Base-by-base conservation (phyloP, 345 rosid genomes). In the Eucalyptus camaldulensis region DNA sequence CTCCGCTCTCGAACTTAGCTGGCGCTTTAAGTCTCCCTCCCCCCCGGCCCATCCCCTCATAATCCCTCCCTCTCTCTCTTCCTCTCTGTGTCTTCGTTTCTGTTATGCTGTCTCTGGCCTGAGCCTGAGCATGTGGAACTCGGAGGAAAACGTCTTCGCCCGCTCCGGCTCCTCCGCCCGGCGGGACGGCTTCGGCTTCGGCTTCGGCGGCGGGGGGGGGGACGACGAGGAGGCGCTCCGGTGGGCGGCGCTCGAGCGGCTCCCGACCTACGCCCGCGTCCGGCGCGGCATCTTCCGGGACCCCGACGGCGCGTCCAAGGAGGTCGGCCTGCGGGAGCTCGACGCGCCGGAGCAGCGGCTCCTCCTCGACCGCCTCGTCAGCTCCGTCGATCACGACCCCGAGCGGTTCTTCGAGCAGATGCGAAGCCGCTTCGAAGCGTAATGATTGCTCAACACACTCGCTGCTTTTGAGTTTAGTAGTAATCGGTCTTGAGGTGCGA, bases 231-330 rank as follows among this genome's bases (percentile, higher is more conserved):
- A 96, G 93, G 97, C 95, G 86, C 95, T 97, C 8, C 96, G 94
- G 31, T 97, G 98, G 99, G 99, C 96, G 29, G 99, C 98, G 88
- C 88, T 98, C 65, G 97, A 98, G 94, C 93, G 99, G 49, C 91
- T 98, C 62, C 99, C 99, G 10, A 97, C 99, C 29, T 95, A 96
- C 88, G 83, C 92, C 7, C 91, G 99, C 14, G 96, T 92, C 31
- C 95, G 99, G 22, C 91, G 97, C 13, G 98, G 97, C 45, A 95
- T 98, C 81, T 98, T 96, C 91, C 93, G 85, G 93, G 95, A 95
- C 89, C 76, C 94, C 88, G 92, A 90, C 25, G 99, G 99, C 7
- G 97, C 93, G n/a, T 87, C 90, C 13, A 94, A 89, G 90, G 99
- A 95, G 95, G 92, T 97, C 88, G 95, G 91, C 25, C 94, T 97